A percentile compares a stretch with the other conserved stretches of the same genome.
Evolutionary conservation across 305 asterid genomes (phyloP).

Genomic region (Fraxinus albicans): DNA sequence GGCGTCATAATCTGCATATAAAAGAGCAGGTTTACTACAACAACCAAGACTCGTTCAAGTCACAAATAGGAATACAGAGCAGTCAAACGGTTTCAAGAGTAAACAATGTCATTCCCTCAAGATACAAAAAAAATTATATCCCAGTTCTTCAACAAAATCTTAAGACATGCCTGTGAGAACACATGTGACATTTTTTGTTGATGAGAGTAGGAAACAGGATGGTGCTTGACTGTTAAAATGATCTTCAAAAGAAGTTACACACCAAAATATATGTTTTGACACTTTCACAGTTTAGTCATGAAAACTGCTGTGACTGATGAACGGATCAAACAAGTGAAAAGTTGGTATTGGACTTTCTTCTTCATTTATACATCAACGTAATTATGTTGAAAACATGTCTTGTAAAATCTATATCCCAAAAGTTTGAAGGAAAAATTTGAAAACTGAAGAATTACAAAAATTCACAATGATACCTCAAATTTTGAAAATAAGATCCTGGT

Average conservation of each 20-base stretch:
- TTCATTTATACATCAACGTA: background rate
- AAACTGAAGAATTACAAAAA: background rate
- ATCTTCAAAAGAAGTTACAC: background rate
- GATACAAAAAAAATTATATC: background rate
- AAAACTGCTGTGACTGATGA: background rate
- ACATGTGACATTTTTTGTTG: background rate
- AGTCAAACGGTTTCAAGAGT: background rate
- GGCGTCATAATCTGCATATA: conserved; percentile 73
- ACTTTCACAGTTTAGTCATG: conserved; percentile 14
- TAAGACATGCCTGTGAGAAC: background rate
- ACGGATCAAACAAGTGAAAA: background rate
- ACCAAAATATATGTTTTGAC: conserved; percentile 12
- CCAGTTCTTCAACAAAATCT: background rate
- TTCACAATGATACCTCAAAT: background rate
- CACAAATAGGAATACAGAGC: background rate
- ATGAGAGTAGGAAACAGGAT: background rate
- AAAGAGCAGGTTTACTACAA: background rate
- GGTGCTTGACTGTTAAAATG: background rate
- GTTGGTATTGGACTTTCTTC: background rate
- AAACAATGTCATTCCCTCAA: background rate
- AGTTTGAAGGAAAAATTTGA: background rate
- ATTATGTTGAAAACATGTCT: background rate
- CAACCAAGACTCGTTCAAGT: background rate
- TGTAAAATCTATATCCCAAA: background rate
- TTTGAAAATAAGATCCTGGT: background rate